Percentiles rank a stretch among this genome's conserved stretches.
Conservation (phyloP, 768 basidiomycete species). For the Agaricus subrufescens region DNA sequence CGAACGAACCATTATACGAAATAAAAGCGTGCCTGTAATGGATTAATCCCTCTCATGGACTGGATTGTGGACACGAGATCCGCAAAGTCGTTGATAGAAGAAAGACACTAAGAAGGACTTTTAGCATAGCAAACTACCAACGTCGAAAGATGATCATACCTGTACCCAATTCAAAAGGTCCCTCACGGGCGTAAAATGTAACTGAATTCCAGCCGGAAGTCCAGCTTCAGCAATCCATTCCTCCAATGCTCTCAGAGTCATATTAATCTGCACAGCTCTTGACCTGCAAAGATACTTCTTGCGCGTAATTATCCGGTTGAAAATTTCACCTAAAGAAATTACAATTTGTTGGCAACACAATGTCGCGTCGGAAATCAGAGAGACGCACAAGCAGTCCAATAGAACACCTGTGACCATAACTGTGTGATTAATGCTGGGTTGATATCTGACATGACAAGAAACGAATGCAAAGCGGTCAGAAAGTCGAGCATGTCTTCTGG, state of each 20-base stretch:
- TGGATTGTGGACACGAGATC: slow-evolving; percentile 89
- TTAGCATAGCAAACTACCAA: not conserved
- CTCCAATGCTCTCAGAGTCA: slow-evolving; percentile 82
- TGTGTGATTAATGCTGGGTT: slow-evolving; percentile 88
- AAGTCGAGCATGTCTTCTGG: slow-evolving; percentile 65
- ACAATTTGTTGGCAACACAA: not conserved
- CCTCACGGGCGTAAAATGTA: slow-evolving; percentile 79
- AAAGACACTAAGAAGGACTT: slow-evolving; percentile 55
- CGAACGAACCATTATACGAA: not conserved
- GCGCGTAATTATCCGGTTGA: slow-evolving; percentile 82
- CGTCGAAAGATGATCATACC: slow-evolving; percentile 31
- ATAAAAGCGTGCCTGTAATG: slow-evolving; percentile 62
- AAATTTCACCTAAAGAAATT: slow-evolving; percentile 60
- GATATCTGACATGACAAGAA: slow-evolving; percentile 82
- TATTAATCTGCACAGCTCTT: slow-evolving; percentile 81
- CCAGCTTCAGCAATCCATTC: slow-evolving; percentile 87
- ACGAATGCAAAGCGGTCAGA: slow-evolving; percentile 78
- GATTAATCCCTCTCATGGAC: slow-evolving; percentile 81
- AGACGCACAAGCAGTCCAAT: slow-evolving; percentile 89
- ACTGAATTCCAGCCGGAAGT: slow-evolving; percentile 72
- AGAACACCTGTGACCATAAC: slow-evolving; percentile 96
- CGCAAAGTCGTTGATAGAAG: slow-evolving; percentile 84
- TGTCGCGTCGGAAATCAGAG: not conserved
- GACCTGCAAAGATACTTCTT: slow-evolving; percentile 94
- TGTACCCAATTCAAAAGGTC: slow-evolving; percentile 87